Evolutionary conservation across 441 rosid species (phyloP), one percentile per base, ranked within the genome.

Genomic region (Monsonia emarginata): DNA sequence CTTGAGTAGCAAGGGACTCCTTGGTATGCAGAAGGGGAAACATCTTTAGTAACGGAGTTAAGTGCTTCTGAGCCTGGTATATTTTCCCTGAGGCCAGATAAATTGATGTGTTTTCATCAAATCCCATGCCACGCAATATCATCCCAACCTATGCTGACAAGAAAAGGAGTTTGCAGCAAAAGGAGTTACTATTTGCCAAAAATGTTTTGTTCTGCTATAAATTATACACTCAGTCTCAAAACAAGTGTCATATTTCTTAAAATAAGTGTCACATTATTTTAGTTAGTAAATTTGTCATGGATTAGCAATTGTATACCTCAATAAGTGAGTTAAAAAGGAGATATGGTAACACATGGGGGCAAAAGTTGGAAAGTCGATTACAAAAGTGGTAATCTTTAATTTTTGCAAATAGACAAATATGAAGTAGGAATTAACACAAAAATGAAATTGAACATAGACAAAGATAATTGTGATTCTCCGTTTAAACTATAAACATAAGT

Each of bases 41-140:
- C 97, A 93, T 88, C 81, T 82, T 83, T 57, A 44, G 38, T 32
- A 93, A 71, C 40, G 95, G 95, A 76, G 86, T 82, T 70, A 90
- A 72, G 76, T 93, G 79, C 64, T 72, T 83, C 68, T 86, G 88
- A 40, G 86, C 86, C 62, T 78, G 80, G 80, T 88, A 90, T 66
- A 93, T 79, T 74, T 74, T 76, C 56, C 98, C 98, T 0, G 97
- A 88, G 64, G 98, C 98, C 73, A 90, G 72, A 79, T 84, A 93
- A 73, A 93, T 86, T 9, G 95, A 81, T 27, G 93, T 93, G 63
- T 74, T 83, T 75, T 86, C 90, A 78, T 81, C 90, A 66, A 93
- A 90, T 77, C 98, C 98, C 97, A 93, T 93, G 70, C 96, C 97
- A 27, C 88, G 87, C 44, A 93, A 85, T 88, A 93, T 84, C 91